These are phyloP conservation scores for Groenewaldozyma auringiensis DNA, from an alignment of 1,139 yeast species.

Conservation along the genomic window DNA sequence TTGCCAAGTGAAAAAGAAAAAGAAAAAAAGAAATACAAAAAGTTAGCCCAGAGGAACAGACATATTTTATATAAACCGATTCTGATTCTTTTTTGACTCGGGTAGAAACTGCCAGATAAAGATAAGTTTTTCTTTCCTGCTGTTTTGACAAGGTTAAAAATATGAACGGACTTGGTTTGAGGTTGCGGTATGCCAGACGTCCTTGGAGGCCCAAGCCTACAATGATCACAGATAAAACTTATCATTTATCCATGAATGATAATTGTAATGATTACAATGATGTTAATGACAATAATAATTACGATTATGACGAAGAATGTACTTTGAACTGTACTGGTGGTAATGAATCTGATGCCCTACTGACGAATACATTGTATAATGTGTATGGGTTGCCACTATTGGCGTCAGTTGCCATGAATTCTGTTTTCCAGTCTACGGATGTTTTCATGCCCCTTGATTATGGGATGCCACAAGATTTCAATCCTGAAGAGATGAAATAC, in stretches of 20 bases:
- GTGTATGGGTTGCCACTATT: slow-evolving; percentile 6
- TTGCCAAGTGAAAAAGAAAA: too few species aligned
- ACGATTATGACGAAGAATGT: background rate
- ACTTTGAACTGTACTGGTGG: background rate
- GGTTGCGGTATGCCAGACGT: background rate
- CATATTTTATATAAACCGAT: too few species aligned
- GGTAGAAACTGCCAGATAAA: too few species aligned
- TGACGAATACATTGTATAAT: slow-evolving; percentile 1
- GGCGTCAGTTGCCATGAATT: slow-evolving; percentile 3
- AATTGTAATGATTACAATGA: background rate
- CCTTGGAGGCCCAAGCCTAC: slow-evolving; percentile 2
- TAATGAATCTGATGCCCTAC: background rate
- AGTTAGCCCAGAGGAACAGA: too few species aligned
- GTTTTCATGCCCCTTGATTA: slow-evolving; percentile 1
- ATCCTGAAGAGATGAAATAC: background rate
- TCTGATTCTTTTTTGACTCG: too few species aligned
- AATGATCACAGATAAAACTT: slow-evolving; percentile 1
- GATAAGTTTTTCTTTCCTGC: too few species aligned
- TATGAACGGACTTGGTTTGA: background rate
- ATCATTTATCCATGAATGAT: background rate
- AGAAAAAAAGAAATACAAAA: too few species aligned
- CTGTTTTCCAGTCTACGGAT: slow-evolving; percentile 1
- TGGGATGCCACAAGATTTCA: background rate
- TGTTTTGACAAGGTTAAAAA: too few species aligned
- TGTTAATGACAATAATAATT: too few species aligned